phyloP scores from a whole-genome alignment of 2,329 filamentous ascomycete genomes.

The Balansia obtecta region DNA sequence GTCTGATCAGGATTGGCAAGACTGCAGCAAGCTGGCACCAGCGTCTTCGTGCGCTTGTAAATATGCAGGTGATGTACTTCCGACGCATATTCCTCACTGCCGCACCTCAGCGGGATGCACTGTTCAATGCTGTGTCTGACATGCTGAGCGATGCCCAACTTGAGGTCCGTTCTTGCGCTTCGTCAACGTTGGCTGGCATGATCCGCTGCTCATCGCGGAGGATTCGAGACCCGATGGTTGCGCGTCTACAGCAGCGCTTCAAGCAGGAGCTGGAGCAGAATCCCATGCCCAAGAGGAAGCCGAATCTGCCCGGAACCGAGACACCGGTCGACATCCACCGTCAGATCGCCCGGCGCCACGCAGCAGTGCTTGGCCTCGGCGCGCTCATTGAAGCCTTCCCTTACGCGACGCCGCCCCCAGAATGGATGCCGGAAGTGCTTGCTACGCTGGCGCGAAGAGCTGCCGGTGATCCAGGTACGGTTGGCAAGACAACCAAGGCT shows the following conservation, averaged over 20 bases:
- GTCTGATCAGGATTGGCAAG: conserved; percentile 78
- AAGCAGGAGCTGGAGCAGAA: conserved; percentile 66
- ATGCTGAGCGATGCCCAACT: conserved; percentile 90
- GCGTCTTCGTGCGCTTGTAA: conserved; percentile 84
- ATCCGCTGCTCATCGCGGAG: conserved; percentile 81
- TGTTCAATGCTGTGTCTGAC: conserved; percentile 86
- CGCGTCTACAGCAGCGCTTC: conserved; percentile 66
- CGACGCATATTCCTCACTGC: conserved; percentile 82
- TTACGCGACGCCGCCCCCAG: conserved; percentile 82
- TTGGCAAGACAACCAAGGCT: conserved; percentile 89
- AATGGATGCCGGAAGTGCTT: conserved; percentile 88
- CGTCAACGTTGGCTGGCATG: conserved; percentile 90
- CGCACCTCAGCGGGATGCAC: conserved; percentile 57
- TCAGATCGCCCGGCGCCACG: conserved; percentile 72
- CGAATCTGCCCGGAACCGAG: conserved; percentile 49
- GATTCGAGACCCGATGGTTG: conserved; percentile 68
- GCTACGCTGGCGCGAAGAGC: conserved; percentile 75
- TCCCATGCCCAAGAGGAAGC: conserved; percentile 66
- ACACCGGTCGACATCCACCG: conserved; percentile 60
- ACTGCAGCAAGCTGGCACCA: conserved; percentile 88
- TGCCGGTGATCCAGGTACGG: conserved; percentile 77
- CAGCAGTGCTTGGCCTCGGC: conserved; percentile 82
- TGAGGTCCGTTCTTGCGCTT: conserved; percentile 88
- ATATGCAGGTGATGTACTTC: conserved; percentile 99
- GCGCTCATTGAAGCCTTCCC: conserved; percentile 92